These are phyloP conservation scores for Inga oerstediana DNA, from an alignment of 306 rosid genomes.

Conservation along the genomic window DNA sequence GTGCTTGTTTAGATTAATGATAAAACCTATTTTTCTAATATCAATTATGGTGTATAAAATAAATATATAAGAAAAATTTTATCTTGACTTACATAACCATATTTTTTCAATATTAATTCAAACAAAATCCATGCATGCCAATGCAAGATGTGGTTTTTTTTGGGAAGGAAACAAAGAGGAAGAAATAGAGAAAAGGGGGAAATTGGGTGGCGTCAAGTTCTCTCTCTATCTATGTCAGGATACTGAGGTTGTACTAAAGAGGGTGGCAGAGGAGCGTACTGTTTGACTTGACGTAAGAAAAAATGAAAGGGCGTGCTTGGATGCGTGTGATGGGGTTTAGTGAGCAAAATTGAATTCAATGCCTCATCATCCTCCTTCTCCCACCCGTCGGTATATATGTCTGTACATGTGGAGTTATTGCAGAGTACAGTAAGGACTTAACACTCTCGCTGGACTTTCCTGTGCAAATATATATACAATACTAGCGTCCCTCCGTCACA, in stretches of 20 bases:
- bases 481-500: no score
- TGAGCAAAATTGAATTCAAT: no score
- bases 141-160: no score
- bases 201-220: slow-evolving; percentile 15
- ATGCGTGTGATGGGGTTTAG: slow-evolving; percentile 54
- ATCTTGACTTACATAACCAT: no score
- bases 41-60: no score
- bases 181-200: background rate
- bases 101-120: no score
- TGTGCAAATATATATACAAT: background rate
- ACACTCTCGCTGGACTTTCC: background rate
- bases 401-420: background rate
- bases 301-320: slow-evolving; percentile 50
- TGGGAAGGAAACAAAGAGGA: background rate
- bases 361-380: no score
- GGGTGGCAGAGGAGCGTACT: background rate
- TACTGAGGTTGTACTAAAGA: background rate
- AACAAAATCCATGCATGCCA: no score
- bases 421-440: background rate
- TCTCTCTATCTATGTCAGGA: slow-evolving; percentile 20
- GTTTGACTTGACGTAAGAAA: slow-evolving; percentile 46
- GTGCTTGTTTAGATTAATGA: no score
- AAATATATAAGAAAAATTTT: no score
- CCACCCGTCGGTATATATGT: no score
- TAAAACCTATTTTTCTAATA: no score